Base-by-base conservation (phyloP, 768 basidiomycete genomes). In the Podaxis rugospora region DNA sequence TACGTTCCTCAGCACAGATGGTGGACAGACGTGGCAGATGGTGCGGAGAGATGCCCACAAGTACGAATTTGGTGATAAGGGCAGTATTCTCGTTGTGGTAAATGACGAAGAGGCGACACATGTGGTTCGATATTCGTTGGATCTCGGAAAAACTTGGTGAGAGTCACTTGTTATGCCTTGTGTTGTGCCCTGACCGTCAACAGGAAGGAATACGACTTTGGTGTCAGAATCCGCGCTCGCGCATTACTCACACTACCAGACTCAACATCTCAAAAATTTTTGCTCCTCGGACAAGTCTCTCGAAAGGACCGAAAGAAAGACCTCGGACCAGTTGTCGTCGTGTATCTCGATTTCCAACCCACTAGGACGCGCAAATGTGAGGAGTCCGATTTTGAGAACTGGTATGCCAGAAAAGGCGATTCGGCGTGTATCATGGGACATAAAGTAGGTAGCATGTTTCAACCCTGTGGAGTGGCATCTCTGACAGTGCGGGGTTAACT, bases 11-110 rank as follows among this genome's bases (percentile, higher is more conserved):
- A 95, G 93, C 66, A 89, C 81, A 0, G 93, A 99, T 67, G 95
- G 88, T 0, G 97, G 97, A 0, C 66, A 94, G 13, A 84, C 84
- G 4, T 99, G 97, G 96, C 75, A 67, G 23, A 93, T 93, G 89
- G 80, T 88, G 9, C 77, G 78, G 46, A 75, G 73, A 55, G 86
- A 88, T 23, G 91, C 96, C 0, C 88, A 93, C 70, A 94, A 95
- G 74, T 98, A 98, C 68, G 95, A 98, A 74, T 95, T 98, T 70
- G 97, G 97, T 4, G 97, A 97, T 68, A 81, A 82, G 67, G 97
- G 83, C 0, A 90, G 89, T 66, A 83, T 98, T 27, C 66, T 91
- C 35, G 84, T 98, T 10, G 77, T 88, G 25, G 84, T 94, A 3
- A 88, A 96, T 65, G 94, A 99, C 66, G 95, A 98, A 68, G 87